phyloP scores from a whole-genome alignment of 352 stramenopile species.

The Saprolegnia parasitica region DNA sequence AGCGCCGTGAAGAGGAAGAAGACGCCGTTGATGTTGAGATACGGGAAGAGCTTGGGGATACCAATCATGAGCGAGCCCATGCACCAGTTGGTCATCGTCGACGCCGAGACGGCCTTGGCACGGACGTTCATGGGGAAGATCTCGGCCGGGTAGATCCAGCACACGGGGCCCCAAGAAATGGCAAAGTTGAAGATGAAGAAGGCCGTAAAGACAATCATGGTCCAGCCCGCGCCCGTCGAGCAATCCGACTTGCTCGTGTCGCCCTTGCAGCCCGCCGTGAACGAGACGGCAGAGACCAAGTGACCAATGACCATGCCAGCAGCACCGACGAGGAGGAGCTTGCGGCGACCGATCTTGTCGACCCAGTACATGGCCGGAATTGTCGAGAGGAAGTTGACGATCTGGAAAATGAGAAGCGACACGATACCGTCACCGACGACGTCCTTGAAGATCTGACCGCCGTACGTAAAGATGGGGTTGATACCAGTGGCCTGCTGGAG shows the following conservation, averaged over 20 bases:
- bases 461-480: constrained; percentile 41
- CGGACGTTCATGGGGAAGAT: constrained; percentile 52
- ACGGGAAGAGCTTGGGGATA: constrained; percentile 47
- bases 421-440: constrained; percentile 36
- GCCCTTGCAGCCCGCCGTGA: constrained; percentile 40
- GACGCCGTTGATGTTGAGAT: constrained; percentile 43
- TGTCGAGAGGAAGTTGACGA: constrained; percentile 41
- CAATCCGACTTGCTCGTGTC: constrained; percentile 32
- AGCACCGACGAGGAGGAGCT: constrained; percentile 39
- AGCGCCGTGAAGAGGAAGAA: constrained; percentile 52
- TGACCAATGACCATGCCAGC: constrained; percentile 45
- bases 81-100: constrained; percentile 40
- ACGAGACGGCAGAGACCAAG: constrained; percentile 36
- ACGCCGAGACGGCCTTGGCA: constrained; percentile 42
- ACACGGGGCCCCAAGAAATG: constrained; percentile 50
- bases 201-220: constrained; percentile 37
- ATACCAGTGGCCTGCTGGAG: constrained; percentile 46
- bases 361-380: constrained; percentile 43
- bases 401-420: constrained; percentile 37
- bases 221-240: constrained; percentile 30
- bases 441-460: constrained; percentile 41
- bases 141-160: constrained; percentile 58
- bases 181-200: constrained; percentile 54
- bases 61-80: constrained; percentile 38
- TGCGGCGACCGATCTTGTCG: constrained; percentile 37